Base-by-base conservation (phyloP, 441 rosid species). In the Bocquillonia castaneifolia region DNA sequence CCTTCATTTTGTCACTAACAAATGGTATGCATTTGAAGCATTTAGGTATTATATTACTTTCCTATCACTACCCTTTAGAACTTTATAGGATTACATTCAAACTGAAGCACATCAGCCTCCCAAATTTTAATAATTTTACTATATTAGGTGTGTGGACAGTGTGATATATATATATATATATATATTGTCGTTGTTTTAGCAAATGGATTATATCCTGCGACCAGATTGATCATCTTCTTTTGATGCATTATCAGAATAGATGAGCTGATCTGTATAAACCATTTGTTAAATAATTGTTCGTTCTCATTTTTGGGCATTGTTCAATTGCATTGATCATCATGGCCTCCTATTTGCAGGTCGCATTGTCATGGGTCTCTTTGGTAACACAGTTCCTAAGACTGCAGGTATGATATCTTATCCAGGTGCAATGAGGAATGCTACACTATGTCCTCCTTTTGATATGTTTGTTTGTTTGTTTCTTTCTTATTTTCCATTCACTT, bases 361-460 rank as follows among this genome's bases (percentile, higher is more conserved):
- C 17, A 73, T 93, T 55, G 79, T 85, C 76, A 86, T 90, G 36
- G 96, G 97, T 34, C 89, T 93, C 25, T 93, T 86, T 39, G 98
- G 96, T 63, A 85, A 82, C 71, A 72, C 74, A 18, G 84, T 83
- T 73, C 89, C 88, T 66, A 83, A 81, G 80, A 87, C 87, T 9
- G 81, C 51, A 54, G 93, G 88, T 87, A 78, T n/a, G 47, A 42
- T 51, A 22, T 36, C 39, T 15, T 52, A 20, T 40, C 45, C 12
- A 52, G 55, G 18, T 59, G n/a, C 29, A 59, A 32, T 2, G 3
- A 23, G 29, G 25, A 25, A 10, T 54, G 62, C 54, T 62, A 29
- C 23, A 29, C 77, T 39, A 14, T 63, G 23, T 63, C 48, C 20
- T 56, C 6, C 18, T 70, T 26, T 42, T 62, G 25, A 32, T 73